Conservation (phyloP, 2,329 filamentous ascomycete genomes). For the Arthrinium phaeospermum region DNA sequence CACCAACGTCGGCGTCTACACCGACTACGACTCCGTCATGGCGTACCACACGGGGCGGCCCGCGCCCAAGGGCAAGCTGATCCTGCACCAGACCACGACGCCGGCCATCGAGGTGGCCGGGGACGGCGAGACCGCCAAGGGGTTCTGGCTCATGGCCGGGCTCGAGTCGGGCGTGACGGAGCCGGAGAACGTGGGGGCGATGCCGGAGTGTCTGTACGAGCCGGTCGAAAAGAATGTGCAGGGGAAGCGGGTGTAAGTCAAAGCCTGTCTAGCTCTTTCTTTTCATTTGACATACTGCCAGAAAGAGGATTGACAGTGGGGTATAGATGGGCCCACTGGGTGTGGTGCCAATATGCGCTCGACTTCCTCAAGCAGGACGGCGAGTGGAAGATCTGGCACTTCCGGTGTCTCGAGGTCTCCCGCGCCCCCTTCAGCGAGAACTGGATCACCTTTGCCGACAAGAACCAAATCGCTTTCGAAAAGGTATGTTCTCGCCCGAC, state of each 20-base stretch:
- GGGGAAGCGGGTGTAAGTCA: constrained; percentile 1
- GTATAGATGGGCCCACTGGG: constrained; percentile 1
- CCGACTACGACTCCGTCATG: constrained; percentile 13
- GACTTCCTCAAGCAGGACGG: constrained; percentile 8
- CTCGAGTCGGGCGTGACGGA: background rate
- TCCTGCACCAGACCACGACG: constrained; percentile 9
- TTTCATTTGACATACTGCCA: background rate
- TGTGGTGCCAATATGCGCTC: constrained; percentile 9
- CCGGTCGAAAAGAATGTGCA: constrained; percentile 5
- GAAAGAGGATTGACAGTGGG: no score
- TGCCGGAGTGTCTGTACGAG: constrained; percentile 3
- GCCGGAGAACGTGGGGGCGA: background rate
- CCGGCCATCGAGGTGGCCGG: background rate
- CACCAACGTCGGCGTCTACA: constrained; percentile 14
- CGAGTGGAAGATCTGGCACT: constrained; percentile 14
- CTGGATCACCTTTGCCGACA: constrained; percentile 11
- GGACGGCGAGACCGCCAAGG: background rate
- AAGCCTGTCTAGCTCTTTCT: no score
- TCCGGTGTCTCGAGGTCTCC: background rate
- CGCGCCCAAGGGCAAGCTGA: background rate
- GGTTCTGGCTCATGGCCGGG: constrained; percentile 3
- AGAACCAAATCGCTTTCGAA: background rate
- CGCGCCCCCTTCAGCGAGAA: background rate
- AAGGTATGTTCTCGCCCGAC: background rate
- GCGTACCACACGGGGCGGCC: constrained; percentile 13